Percentiles rank a stretch among this genome's conserved stretches.
Evolutionary conservation across 139 green algal species (phyloP).

Genomic region (Marvania coccoides): DNA sequence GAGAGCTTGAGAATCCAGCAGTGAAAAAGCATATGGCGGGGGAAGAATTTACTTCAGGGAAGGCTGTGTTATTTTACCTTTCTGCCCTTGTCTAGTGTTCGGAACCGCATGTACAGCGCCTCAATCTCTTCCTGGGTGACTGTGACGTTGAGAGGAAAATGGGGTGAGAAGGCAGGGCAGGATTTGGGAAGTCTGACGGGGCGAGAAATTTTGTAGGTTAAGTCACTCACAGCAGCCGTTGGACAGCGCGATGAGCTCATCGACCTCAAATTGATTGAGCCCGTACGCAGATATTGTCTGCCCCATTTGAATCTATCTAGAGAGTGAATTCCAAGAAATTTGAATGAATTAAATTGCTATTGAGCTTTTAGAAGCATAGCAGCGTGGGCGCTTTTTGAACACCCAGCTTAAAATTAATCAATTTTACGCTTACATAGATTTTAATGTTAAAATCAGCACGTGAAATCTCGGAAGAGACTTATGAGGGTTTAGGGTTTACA

Average conservation of each 20-base stretch:
- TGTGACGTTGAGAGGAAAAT: slow-evolving; percentile 11
- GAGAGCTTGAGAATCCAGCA: not conserved
- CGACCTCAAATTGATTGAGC: slow-evolving; percentile 86
- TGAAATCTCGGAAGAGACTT: too few species aligned
- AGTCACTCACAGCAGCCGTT: slow-evolving; percentile 47
- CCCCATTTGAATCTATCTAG: too few species aligned
- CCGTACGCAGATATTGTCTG: slow-evolving; percentile 65
- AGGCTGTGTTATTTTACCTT: slow-evolving; percentile 44
- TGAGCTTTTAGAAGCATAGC: too few species aligned
- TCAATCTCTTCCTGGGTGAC: slow-evolving; percentile 81
- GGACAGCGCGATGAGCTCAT: slow-evolving; percentile 68
- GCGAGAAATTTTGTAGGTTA: too few species aligned
- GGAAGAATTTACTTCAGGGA: not conserved
- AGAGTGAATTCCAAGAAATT: too few species aligned
- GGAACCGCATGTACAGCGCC: slow-evolving; percentile 82
- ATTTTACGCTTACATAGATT: too few species aligned
- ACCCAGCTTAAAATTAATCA: too few species aligned
- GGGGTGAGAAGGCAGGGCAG: not conserved
- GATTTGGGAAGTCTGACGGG: not conserved
- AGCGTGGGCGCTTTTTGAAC: too few species aligned
- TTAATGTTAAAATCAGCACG: too few species aligned
- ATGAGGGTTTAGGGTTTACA: too few species aligned
- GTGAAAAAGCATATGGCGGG: not conserved
- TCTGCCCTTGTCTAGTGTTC: slow-evolving; percentile 70
- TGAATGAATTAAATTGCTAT: too few species aligned